These are phyloP conservation scores for Tolypocladium pustulatum DNA, from an alignment of 2,329 filamentous ascomycete genomes.

Conservation along the genomic window DNA sequence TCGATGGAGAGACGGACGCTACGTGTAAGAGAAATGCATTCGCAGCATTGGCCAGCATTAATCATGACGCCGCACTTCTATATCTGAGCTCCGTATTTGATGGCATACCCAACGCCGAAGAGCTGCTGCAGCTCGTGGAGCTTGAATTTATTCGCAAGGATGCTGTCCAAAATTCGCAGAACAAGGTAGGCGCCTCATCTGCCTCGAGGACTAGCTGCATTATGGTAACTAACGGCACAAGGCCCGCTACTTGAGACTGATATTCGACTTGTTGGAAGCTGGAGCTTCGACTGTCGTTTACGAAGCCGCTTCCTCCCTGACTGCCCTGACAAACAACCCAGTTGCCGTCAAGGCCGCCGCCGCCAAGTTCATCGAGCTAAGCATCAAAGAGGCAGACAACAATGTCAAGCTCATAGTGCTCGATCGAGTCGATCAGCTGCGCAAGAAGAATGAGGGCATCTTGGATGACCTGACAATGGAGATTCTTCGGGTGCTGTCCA, in stretches of 20 bases:
- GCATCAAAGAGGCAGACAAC: conserved; percentile 96
- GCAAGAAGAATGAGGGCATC: conserved; percentile 81
- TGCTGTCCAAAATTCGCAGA: conserved; percentile 85
- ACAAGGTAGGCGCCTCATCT: conserved; percentile 55
- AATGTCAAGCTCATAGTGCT: conserved; percentile 98
- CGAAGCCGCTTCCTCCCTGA: conserved; percentile 91
- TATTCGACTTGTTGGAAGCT: conserved; percentile 93
- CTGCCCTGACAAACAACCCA: conserved; percentile 87
- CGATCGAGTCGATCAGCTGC: conserved; percentile 80
- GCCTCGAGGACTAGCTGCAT: conserved; percentile 13
- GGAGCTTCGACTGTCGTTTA: conserved; percentile 92
- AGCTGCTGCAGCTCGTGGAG: conserved; percentile 85
- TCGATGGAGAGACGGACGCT: conserved; percentile 81
- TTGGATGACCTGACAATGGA: conserved; percentile 96
- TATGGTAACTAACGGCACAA: conserved; percentile 22
- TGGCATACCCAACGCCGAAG: conserved; percentile 86
- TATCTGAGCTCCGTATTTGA: conserved; percentile 88
- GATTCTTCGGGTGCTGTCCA: conserved; percentile 86
- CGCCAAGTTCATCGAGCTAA: conserved; percentile 90
- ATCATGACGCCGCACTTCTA: conserved; percentile 81
- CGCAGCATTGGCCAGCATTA: conserved; percentile 79
- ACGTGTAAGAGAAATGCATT: conserved; percentile 99
- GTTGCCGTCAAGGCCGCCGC: conserved; percentile 96
- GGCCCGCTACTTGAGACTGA: conserved; percentile 84
- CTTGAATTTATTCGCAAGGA: conserved; percentile 97